Conservation (phyloP, 1,284 basidiomycete genomes). For the Cutaneotrichosporon sp. region DNA sequence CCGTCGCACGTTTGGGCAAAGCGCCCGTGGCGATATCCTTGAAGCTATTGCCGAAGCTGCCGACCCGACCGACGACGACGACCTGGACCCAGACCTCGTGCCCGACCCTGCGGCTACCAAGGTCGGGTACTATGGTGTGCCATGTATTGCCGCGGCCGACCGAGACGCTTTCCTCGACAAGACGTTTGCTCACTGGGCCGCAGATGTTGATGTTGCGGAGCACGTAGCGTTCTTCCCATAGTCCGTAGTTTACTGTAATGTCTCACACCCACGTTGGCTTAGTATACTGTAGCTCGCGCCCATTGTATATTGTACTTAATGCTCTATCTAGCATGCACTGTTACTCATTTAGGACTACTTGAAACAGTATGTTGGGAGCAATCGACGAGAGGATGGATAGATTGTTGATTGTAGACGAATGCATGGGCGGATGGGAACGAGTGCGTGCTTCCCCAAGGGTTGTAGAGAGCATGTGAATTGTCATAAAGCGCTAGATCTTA, state of each 20-base stretch:
- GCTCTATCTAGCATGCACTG: too few relatives aligned
- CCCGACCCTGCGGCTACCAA: constrained; percentile 9
- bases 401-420: too few relatives aligned
- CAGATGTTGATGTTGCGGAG: constrained; percentile 16
- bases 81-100: constrained; percentile 22
- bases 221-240: constrained; percentile 16
- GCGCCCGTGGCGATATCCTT: constrained; percentile 20
- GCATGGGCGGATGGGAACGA: too few relatives aligned
- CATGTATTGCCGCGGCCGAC: constrained; percentile 21
- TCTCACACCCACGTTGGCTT: background rate
- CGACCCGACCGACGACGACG: constrained; percentile 26
- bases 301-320: background rate
- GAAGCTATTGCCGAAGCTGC: constrained; percentile 25
- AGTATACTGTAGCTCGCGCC: background rate
- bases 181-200: constrained; percentile 21
- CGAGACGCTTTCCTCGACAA: constrained; percentile 16
- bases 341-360: too few relatives aligned
- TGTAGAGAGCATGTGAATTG: background rate
- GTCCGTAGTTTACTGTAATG: background rate
- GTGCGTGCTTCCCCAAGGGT: background rate
- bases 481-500: background rate
- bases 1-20: constrained; percentile 12
- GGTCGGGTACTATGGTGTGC: constrained; percentile 22
- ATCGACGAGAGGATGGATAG: too few relatives aligned
- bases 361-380: too few relatives aligned